These are phyloP conservation scores for Citrus cavaleriei DNA, from an alignment of 345 rosid genomes.

Conservation along the genomic window DNA sequence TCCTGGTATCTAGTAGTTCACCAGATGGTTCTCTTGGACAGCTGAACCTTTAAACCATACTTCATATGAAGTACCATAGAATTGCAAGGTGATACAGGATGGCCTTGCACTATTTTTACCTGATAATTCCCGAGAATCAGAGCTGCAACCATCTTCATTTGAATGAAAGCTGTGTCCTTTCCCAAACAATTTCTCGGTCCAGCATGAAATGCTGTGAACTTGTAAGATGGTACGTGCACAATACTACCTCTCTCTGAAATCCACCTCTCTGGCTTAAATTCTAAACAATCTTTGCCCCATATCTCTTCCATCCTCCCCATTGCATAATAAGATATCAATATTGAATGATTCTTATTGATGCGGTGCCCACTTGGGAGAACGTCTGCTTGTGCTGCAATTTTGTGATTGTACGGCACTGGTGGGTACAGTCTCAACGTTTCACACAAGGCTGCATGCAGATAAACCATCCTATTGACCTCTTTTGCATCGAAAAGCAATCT, in stretches of 20 bases:
- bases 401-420: slow-evolving; percentile 19
- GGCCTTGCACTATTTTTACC: slow-evolving; percentile 10
- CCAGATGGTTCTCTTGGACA: not conserved
- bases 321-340: slow-evolving; percentile 14
- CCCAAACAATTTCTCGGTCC: no score
- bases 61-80: slow-evolving; percentile 5
- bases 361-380: slow-evolving; percentile 18
- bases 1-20: not conserved
- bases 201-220: no score
- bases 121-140: slow-evolving; percentile 16
- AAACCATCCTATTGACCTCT: not conserved
- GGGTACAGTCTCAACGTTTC: slow-evolving; percentile 28
- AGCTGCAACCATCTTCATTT: not conserved
- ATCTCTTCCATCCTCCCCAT: slow-evolving; percentile 25
- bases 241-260: slow-evolving; percentile 11
- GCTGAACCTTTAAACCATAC: slow-evolving; percentile 4
- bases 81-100: not conserved
- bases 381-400: not conserved
- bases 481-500: no score
- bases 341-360: not conserved
- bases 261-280: slow-evolving; percentile 1
- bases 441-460: slow-evolving; percentile 25
- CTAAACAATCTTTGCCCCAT: slow-evolving; percentile 31
- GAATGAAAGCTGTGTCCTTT: no score
- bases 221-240: not conserved